Evolutionary conservation across 345 rosid species (phyloP).

Genomic region (Microcos paniculata): DNA sequence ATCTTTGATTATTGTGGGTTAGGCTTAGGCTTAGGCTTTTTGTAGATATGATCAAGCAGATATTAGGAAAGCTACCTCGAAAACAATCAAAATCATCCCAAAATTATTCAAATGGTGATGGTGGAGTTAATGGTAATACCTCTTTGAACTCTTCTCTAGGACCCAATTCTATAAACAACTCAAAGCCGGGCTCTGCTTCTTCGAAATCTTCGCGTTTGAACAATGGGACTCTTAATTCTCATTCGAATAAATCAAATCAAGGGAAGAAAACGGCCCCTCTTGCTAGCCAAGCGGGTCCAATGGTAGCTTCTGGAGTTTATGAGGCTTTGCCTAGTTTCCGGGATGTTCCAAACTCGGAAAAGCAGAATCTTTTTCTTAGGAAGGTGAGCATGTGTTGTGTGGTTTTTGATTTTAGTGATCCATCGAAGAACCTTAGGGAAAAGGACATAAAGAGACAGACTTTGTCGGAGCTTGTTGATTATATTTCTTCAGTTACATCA

Average conservation of each 20-base stretch:
- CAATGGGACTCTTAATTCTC: constrained; percentile 41
- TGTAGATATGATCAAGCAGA: constrained; percentile 74
- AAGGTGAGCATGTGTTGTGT: constrained; percentile 65
- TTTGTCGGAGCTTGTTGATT: constrained; percentile 73
- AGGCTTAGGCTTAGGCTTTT: constrained; percentile 18
- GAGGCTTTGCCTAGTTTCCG: constrained; percentile 71
- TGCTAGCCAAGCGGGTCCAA: constrained; percentile 32
- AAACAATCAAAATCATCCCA: constrained; percentile 66
- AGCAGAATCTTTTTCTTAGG: constrained; percentile 60
- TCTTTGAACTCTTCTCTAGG: constrained; percentile 38
- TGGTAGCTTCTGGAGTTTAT: constrained; percentile 38
- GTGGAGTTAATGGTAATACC: constrained; percentile 37
- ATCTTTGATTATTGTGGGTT: constrained; percentile 18
- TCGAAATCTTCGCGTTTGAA: constrained; percentile 48
- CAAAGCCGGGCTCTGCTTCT: constrained; percentile 31
- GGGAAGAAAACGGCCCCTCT: constrained; percentile 35
- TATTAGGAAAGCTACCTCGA: constrained; percentile 68
- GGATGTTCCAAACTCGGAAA: constrained; percentile 64
- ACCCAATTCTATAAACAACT: constrained; percentile 37
- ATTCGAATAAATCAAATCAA: constrained; percentile 40
- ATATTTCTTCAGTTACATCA: constrained; percentile 41
- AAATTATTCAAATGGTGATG: constrained; percentile 48
- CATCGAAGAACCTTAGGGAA: constrained; percentile 61
- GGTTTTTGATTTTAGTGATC: constrained; percentile 67
- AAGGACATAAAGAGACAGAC: constrained; percentile 81